Evolutionary conservation across 352 stramenopile genomes (phyloP).

Genomic region (Globisporangium nagaii): DNA sequence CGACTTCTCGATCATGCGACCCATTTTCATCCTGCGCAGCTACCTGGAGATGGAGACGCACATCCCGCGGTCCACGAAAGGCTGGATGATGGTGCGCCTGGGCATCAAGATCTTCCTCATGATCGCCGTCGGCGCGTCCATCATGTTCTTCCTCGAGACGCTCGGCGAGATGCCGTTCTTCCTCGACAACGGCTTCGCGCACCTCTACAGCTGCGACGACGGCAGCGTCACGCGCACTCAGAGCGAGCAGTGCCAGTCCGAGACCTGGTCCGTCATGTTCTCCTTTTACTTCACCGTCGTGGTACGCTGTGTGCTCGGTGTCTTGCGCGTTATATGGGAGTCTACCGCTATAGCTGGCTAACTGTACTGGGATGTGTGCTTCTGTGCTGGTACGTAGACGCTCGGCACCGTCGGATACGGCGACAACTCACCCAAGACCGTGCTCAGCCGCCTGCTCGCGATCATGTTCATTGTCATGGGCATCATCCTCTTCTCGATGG

Average conservation of each 20-base stretch:
- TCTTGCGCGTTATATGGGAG: background rate
- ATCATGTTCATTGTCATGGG: constrained; percentile 89
- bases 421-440: constrained; percentile 78
- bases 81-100: constrained; percentile 78
- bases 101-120: constrained; percentile 79
- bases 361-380: background rate
- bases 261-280: constrained; percentile 88
- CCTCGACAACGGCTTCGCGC: constrained; percentile 68
- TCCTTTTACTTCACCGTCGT: constrained; percentile 87
- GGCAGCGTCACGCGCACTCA: constrained; percentile 47
- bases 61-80: constrained; percentile 59
- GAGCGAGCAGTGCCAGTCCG: constrained; percentile 35
- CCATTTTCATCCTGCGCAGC: constrained; percentile 75
- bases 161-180: constrained; percentile 80
- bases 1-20: constrained; percentile 82
- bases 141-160: constrained; percentile 88
- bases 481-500: constrained; percentile 84
- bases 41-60: constrained; percentile 84
- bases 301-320: constrained; percentile 22
- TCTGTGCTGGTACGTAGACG: constrained; percentile 29
- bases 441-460: constrained; percentile 72
- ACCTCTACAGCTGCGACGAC: constrained; percentile 70
- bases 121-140: constrained; percentile 71
- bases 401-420: constrained; percentile 86
- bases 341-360: background rate